Evolutionary conservation across 441 rosid genomes (phyloP).

Genomic region (Bocquillonia castaneifolia): DNA sequence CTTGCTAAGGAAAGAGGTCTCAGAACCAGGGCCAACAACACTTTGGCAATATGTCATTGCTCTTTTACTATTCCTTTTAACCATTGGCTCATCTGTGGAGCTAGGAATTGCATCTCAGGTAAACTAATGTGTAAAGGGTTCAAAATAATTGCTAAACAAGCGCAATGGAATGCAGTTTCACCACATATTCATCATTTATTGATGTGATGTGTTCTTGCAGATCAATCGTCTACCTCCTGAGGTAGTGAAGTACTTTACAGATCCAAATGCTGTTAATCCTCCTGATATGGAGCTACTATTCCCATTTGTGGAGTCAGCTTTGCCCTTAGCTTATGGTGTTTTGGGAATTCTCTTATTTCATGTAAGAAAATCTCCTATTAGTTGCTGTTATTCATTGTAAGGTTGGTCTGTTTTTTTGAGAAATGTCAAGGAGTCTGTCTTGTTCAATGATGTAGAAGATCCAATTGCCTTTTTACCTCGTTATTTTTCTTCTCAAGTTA

Average conservation of each 20-base stretch:
- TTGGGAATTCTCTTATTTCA: constrained; percentile 86
- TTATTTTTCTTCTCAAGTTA: neutral
- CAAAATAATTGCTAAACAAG: neutral
- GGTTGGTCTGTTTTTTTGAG: neutral
- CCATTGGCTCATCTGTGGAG: constrained; percentile 89
- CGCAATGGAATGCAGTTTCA: neutral
- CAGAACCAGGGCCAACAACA: constrained; percentile 94
- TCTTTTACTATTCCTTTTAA: constrained; percentile 68
- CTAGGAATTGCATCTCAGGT: constrained; percentile 97
- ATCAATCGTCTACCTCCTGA: constrained; percentile 92
- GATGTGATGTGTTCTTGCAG: constrained; percentile 33
- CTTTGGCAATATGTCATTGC: constrained; percentile 98
- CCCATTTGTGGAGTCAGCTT: constrained; percentile 89
- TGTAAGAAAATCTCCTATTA: constrained; percentile 37
- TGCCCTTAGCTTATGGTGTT: constrained; percentile 92
- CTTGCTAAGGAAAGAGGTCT: constrained; percentile 86
- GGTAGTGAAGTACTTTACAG: constrained; percentile 84
- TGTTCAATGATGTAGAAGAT: neutral
- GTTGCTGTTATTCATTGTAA: constrained; percentile 6
- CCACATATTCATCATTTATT: constrained; percentile 1
- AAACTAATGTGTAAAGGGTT: too few relatives aligned
- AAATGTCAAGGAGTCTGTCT: neutral
- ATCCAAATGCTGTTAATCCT: constrained; percentile 79
- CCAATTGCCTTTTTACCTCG: neutral
- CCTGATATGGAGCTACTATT: constrained; percentile 81